Evolutionary conservation across 1,284 basidiomycete species (phyloP).

Genomic region (Ceratobasidium sp.): DNA sequence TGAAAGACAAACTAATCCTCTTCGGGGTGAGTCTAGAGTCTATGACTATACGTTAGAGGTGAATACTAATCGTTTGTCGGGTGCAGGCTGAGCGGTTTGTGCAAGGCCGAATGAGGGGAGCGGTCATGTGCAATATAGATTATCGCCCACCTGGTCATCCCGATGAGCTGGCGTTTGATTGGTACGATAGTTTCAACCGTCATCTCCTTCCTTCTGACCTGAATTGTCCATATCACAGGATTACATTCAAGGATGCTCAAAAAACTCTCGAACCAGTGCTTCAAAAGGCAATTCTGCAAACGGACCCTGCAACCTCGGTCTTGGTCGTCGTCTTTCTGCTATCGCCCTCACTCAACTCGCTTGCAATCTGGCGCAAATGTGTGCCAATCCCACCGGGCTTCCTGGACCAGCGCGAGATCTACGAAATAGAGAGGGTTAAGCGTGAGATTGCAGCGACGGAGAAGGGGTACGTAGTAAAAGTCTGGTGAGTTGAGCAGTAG

Average conservation of each 20-base stretch:
- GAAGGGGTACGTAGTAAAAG: neutral
- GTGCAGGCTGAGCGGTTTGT: conserved; percentile 15
- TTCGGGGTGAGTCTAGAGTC: conserved; percentile 2
- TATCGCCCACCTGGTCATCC: conserved; percentile 13
- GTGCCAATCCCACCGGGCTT: neutral
- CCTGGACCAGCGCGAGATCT: neutral
- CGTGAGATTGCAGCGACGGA: conserved; percentile 7
- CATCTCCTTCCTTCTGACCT: neutral
- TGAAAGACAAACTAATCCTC: conserved; percentile 8
- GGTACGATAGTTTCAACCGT: neutral
- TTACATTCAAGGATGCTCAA: conserved; percentile 25
- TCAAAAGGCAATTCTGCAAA: conserved; percentile 21
- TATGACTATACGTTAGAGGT: neutral
- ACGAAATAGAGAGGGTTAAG: conserved; percentile 3
- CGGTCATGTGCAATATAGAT: conserved; percentile 23
- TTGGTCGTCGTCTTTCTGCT: conserved; percentile 23
- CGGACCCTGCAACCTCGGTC: conserved; percentile 3
- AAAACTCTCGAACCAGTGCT: conserved; percentile 20
- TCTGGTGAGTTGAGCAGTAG: neutral
- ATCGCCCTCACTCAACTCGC: conserved; percentile 25
- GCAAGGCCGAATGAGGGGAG: neutral
- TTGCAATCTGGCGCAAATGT: conserved; percentile 32
- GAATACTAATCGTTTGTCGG: neutral
- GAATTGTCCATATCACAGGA: neutral
- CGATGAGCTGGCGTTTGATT: conserved; percentile 23